A percentile compares a stretch with the other conserved stretches of the same genome.
These are phyloP conservation scores for Lentinula novae-zelandiae DNA, from an alignment of 1,284 basidiomycete species.

Conservation along the genomic window DNA sequence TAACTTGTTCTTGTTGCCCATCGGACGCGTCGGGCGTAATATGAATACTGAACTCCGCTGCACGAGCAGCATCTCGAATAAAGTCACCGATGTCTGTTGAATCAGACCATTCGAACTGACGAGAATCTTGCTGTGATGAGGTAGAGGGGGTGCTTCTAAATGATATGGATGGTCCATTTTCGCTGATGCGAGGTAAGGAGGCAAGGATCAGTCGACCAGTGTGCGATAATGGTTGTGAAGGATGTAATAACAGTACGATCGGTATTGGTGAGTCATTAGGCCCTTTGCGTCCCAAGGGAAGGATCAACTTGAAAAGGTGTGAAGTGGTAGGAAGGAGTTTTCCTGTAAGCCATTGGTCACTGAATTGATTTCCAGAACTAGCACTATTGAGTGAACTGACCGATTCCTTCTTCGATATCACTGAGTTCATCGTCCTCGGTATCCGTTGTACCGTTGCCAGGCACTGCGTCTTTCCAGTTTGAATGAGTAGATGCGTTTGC, in stretches of 20 bases:
- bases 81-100: slow-evolving; percentile 68
- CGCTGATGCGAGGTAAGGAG: slow-evolving; percentile 32
- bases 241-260: slow-evolving; percentile 58
- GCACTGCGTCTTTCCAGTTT: slow-evolving; percentile 32
- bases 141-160: slow-evolving; percentile 25
- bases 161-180: slow-evolving; percentile 37
- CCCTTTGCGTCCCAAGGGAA: slow-evolving; percentile 39
- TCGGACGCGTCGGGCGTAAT: slow-evolving; percentile 28
- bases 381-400: slow-evolving; percentile 16
- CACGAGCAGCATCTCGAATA: slow-evolving; percentile 56
- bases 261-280: slow-evolving; percentile 25
- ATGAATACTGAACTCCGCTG: slow-evolving; percentile 52
- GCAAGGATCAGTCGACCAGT: slow-evolving; percentile 46
- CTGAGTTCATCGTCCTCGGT: slow-evolving; percentile 25
- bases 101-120: slow-evolving; percentile 54
- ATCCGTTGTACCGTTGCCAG: slow-evolving; percentile 23
- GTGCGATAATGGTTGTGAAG: slow-evolving; percentile 59
- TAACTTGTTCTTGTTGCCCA: slow-evolving; percentile 24
- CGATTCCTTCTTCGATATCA: slow-evolving; percentile 28
- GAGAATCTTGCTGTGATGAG: slow-evolving; percentile 28
- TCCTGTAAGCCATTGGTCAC: slow-evolving; percentile 29
- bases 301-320: slow-evolving; percentile 63
- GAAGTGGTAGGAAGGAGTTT: slow-evolving; percentile 60
- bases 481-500: slow-evolving; percentile 35
- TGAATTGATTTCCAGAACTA: not conserved